Conservation (phyloP, 1,284 basidiomycete genomes). For the Sporisorium iseilematis-ciliati region DNA sequence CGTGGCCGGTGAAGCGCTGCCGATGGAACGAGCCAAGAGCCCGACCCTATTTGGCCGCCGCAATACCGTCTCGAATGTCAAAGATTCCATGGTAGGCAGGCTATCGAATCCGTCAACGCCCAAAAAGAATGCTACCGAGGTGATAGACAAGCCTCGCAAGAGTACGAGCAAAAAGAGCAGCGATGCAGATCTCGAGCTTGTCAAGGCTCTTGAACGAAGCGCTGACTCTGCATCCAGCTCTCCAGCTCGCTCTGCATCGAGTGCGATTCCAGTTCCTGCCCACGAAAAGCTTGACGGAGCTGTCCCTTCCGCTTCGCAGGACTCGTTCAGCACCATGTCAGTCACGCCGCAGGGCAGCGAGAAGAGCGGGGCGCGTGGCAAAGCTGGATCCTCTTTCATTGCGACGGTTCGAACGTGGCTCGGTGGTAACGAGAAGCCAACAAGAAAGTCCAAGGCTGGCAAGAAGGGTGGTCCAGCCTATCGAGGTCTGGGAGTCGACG, state of each 20-base stretch:
- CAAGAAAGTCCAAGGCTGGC: constrained; percentile 80
- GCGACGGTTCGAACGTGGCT: constrained; percentile 82
- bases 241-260: constrained; percentile 19
- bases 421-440: constrained; percentile 78
- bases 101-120: constrained; percentile 48
- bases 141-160: constrained; percentile 32
- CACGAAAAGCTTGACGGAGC: constrained; percentile 17
- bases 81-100: constrained; percentile 36
- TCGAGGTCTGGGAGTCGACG: constrained; percentile 33
- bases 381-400: constrained; percentile 56
- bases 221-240: constrained; percentile 28
- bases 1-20: constrained; percentile 48
- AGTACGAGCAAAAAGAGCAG: constrained; percentile 35
- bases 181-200: constrained; percentile 42
- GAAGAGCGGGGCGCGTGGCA: constrained; percentile 33
- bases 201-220: constrained; percentile 41
- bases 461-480: constrained; percentile 75
- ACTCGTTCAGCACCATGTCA: constrained; percentile 59
- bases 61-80: constrained; percentile 46
- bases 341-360: constrained; percentile 45
- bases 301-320: constrained; percentile 48
- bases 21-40: constrained; percentile 52
- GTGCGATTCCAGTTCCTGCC: background rate
- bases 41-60: constrained; percentile 53
- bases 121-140: constrained; percentile 26